Evolutionary conservation across 2,329 filamentous ascomycete genomes (phyloP), one percentile per base, ranked within the genome.

Genomic region (Verticillium nonalfalfae): DNA sequence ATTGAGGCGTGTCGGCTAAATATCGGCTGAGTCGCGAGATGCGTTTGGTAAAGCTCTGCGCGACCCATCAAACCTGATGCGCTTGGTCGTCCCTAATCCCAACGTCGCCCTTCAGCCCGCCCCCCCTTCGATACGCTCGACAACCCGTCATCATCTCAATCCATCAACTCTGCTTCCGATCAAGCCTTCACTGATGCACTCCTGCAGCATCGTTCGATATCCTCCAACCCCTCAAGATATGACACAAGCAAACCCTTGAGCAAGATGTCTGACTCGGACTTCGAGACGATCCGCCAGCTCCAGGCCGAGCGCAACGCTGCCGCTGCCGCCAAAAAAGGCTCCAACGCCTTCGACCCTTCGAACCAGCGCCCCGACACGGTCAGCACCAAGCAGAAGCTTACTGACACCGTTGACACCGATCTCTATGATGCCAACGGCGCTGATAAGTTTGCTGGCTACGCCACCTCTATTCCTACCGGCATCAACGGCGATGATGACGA

Each of bases 291-390:
- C 77, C 88, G 88, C 78, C 90, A 88, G 82, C 89, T 94, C 74
- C 93, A 97, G 82, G 89, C 90, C 77, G 93, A 96, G 89, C 91
- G 93, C 75, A 96, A 96, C 78, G 89, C 90, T 75, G 83, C 85
- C 70, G 85, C 90, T 70, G 86, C 88, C 71, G 83, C 82, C 66
- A 95, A 91, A 81, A 93, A 93, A 81, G 88, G 90, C 78, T 90
- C 88, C 75, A 90, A 86, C 81, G 85, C 87, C 76, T 90, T 91
- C 76, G 91, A 95, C 79, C 81, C 85, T 67, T 85, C 88, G 71
- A 88, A 80, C 79, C 93, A 96, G 81, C 91, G 91, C 77, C 86
- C 85, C 81, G 90, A 95, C 82, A 26, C 45, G n/a, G 82, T 82
- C 73, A 91, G 90, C 69, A 93, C 89, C 75, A 97, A 97, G 85